A percentile compares a stretch with the other conserved stretches of the same genome.
Evolutionary conservation across 495 filamentous ascomycete genomes (phyloP).

Genomic region (Lasiosphaeria miniovina): DNA sequence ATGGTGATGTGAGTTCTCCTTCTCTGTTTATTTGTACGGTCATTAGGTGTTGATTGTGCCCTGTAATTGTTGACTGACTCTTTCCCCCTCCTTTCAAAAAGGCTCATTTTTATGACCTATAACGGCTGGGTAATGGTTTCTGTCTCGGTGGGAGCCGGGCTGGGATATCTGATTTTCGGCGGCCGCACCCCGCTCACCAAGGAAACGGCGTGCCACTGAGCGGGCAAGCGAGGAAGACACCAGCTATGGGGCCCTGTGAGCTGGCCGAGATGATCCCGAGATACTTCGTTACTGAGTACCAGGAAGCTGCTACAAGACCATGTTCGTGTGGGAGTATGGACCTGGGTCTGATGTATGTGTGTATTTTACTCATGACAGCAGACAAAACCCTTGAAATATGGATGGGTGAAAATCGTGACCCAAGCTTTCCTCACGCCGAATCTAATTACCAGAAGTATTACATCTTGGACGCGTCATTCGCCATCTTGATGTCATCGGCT

Average conservation of each 20-base stretch:
- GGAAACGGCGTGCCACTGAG: conserved; percentile 84
- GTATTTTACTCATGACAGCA: too few species aligned
- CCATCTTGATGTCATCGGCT: conserved; percentile 56
- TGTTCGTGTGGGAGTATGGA: too few species aligned
- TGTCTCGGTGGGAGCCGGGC: conserved; percentile 81
- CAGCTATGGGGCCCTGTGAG: too few species aligned
- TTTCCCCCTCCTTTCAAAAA: conserved; percentile 31
- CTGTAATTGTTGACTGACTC: background rate
- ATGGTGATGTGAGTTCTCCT: conserved; percentile 88
- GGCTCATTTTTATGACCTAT: conserved; percentile 99
- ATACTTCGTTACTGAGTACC: too few species aligned
- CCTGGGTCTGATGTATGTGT: too few species aligned
- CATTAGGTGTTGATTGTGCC: background rate
- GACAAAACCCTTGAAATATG: too few species aligned
- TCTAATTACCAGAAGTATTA: conserved; percentile 16
- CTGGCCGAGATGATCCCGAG: too few species aligned
- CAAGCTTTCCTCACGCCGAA: too few species aligned
- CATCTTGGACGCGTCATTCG: conserved; percentile 45
- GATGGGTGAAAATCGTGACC: too few species aligned
- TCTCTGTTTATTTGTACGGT: background rate
- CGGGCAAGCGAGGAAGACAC: too few species aligned
- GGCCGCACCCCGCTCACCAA: conserved; percentile 65
- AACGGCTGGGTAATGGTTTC: conserved; percentile 96
- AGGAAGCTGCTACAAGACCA: too few species aligned
- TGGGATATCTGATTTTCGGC: conserved; percentile 84